Evolutionary conservation across 106 monocot genomes (phyloP), one percentile per base, ranked within the genome.

Genomic region (Allium cepa): DNA sequence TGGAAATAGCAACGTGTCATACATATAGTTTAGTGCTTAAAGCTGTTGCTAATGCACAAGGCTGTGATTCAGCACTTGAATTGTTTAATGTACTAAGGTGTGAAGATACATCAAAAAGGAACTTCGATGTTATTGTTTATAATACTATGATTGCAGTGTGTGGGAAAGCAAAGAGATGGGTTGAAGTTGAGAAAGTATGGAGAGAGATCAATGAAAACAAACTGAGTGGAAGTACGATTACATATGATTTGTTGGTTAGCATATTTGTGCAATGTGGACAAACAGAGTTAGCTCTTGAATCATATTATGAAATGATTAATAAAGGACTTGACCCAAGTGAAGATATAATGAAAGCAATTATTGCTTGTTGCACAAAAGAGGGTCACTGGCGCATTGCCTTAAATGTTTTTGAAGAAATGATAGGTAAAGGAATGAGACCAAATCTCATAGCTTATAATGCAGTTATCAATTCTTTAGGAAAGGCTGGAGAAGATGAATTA

Each of bases 391-490:
- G 12, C 58, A 13, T 79, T 26, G 92, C 84, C 68, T 72, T 93
- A 15, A 68, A 64, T 36, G 71, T 83, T 27, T 79, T 99, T 60
- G 67, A 71, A 26, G 76, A 76, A 69, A 99, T 92, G 92, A 15
- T 99, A 58, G 50, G 68, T 10, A 63, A 51, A 60, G 87, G 84
- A 9, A 69, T 90, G 47, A 80, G 79, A 64, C 97, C 92, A 10
- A 90, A 67, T 78, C 59, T 87, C 10, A 82, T 92, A 53, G 50
- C 74, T 7, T 99, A 81, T 68, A 99, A 99, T 77, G 73, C 97
- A 16, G 57, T 99, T 52, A 92, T 99, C 51, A 99, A 93, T 62
- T 92, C 89, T 57, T 80, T 99, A 56, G 97, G 92, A 10, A 93
- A 90, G 74, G 88, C 87, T 26, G 89, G 92, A 11, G 65, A 99